Evolutionary conservation across 352 stramenopile genomes (phyloP), one percentile per base, ranked within the genome.

Genomic region (Phytophthora fragariaefolia): DNA sequence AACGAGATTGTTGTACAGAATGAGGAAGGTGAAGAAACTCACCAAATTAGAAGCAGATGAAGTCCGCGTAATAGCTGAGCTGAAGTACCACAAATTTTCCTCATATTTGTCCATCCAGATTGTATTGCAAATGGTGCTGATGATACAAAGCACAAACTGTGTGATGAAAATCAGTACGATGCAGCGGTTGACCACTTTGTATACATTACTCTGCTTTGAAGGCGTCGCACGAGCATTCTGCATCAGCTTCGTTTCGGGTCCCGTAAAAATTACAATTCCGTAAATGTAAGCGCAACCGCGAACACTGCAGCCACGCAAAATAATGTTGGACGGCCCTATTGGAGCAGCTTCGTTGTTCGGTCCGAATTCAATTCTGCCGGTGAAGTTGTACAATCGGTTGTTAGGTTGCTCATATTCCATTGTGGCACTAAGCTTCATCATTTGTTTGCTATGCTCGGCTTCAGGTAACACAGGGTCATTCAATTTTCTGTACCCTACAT

Each of bases 1-100:
- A n/a, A 99, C 90, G 55, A 99, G 93, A 65, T 98, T 98, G 77
- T 90, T 97, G 75, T 98, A 97, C 46, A 99, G 77, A 30, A 98
- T 97, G 22, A 99, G 78, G 69, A 98, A 99, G n/a, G 91, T 94
- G 57, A 97, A 97, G 47, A 97, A 96, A 48, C 80, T 93, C 56
- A 97, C 90, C 18, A 96, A 52, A 47, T 82, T 72, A 12, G 53
- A 53, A 7, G 46, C 57, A 12, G 68, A 53, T 1, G 68, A 64
- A 1, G 54, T 57, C 12, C 42, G 54, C 9, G 51, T 45, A 26
- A 74, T 51, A 2, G 43, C 28, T 4, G 56, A 65, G 20, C 68
- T 69, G 42, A 91, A 79, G 58, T 91, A 91, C 80, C 80, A 90
- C 12, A 80, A 24, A 8, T 69, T 58, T 6, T 48, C 27, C 27